Conservation (phyloP, 31 red algal genomes). For the Bonnemaisonia californica region DNA sequence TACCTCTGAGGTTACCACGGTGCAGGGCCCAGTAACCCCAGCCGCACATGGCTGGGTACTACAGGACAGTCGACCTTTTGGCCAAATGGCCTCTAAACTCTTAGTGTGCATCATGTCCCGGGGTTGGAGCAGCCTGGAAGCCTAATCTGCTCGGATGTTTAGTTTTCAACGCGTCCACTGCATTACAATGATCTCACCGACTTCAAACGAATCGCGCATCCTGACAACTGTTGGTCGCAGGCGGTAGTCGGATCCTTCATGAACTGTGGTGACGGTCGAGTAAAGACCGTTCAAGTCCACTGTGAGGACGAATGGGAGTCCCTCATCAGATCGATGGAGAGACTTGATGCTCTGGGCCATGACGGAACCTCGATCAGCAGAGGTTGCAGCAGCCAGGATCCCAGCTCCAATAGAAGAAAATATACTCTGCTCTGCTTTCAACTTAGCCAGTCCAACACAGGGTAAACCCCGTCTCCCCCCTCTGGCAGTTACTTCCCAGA, state of each 20-base stretch:
- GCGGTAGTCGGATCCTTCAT: conserved; percentile 8
- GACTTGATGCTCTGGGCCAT: background rate
- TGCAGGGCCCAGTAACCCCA: no score
- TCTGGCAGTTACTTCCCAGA: conserved; percentile 2
- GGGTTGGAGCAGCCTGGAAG: no score
- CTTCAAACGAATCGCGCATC: conserved; percentile 19
- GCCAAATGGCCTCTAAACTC: no score
- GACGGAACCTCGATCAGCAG: conserved; percentile 16
- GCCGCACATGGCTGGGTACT: no score
- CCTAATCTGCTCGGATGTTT: no score
- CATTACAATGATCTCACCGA: background rate
- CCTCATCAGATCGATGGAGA: background rate
- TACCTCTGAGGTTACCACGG: no score
- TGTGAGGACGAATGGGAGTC: conserved; percentile 6
- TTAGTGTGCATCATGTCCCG: no score
- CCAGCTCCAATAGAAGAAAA: conserved; percentile 36
- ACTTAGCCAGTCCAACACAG: conserved; percentile 3
- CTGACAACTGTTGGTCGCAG: conserved; percentile 1
- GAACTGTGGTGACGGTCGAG: conserved; percentile 2
- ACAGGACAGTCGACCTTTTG: no score
- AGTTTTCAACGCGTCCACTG: conserved; percentile 1
- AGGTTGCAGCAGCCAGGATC: background rate
- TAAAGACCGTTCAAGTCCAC: conserved; percentile 12
- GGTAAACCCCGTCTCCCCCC: background rate
- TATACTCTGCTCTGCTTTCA: conserved; percentile 2